Base-by-base conservation (phyloP, 129 eudicot genomes). In the Flaveria sonorensis region DNA sequence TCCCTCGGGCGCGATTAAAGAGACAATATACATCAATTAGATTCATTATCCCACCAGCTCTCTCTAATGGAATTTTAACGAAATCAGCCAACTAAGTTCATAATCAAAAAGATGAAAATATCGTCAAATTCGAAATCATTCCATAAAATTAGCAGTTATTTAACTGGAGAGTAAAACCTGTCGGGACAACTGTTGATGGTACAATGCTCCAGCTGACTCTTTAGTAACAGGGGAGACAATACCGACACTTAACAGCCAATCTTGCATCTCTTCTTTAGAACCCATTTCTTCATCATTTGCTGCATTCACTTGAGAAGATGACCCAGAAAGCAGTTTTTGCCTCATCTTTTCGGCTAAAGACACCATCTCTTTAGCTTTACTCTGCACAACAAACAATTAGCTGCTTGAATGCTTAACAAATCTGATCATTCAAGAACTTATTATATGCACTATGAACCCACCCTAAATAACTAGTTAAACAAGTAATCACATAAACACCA, bases 281-380 rank as follows among this genome's bases (percentile, higher is more conserved):
- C 92, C 94, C 85, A 89, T 82, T 57, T 89, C 96, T 36, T 87
- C 97, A 56, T 95, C 99, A 77, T 80, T 81, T 51, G 90, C 9
- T 20, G 88, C 79, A 73, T 77, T 78, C 8, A 75, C 30, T 74
- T 94, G 97, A 89, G 72, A 88, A 61, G 56, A 85, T 21, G 97
- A 72, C 7, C 94, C 90, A 1, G 92, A 86, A 15, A 95, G 88
- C 60, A 95, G 96, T 80, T 95, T 95, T 68, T 48, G 83, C 79
- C 99, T 83, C 99, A 95, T 95, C 73, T 86, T 95, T 72, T 95
- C 99, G 2, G 99, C 99, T 46, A 95, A 84, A 75, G 82, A 78
- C 89, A 95, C 99, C 99, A 95, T 95, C 69, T 95, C 99, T 79
- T 89, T 91, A 15, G 99, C 99, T 83, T 95, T 95, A 20, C 84